phyloP scores from a whole-genome alignment of 768 basidiomycete genomes.

The Calocybe gangraenosa region DNA sequence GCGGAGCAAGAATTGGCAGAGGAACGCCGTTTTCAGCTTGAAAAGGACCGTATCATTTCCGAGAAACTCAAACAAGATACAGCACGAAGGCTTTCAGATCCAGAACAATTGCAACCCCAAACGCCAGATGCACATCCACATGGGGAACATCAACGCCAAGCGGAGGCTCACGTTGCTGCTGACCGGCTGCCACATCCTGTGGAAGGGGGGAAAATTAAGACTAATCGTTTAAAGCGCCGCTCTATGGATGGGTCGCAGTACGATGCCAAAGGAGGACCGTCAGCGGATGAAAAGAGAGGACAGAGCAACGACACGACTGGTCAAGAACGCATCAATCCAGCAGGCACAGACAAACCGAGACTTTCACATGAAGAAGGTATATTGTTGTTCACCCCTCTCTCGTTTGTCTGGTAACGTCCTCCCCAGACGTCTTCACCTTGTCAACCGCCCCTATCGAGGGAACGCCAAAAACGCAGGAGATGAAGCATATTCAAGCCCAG shows the following conservation, averaged over 20 bases:
- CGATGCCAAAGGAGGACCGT: constrained; percentile 8
- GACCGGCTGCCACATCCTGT: neutral
- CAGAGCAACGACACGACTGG: constrained; percentile 15
- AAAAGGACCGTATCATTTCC: constrained; percentile 20
- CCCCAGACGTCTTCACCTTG: constrained; percentile 58
- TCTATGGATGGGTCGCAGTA: constrained; percentile 1
- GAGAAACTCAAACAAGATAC: constrained; percentile 17
- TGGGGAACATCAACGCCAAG: constrained; percentile 15
- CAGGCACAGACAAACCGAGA: neutral
- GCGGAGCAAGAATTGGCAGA: constrained; percentile 27
- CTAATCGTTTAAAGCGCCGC: neutral
- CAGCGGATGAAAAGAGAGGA: constrained; percentile 10
- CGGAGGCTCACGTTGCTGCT: constrained; percentile 15
- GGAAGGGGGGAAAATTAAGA: constrained; percentile 19
- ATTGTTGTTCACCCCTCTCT: neutral
- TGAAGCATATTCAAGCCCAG: constrained; percentile 40
- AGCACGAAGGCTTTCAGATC: constrained; percentile 20
- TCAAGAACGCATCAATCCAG: constrained; percentile 1
- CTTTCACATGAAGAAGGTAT: constrained; percentile 9
- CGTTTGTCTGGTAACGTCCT: neutral
- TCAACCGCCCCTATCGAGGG: constrained; percentile 29
- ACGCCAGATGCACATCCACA: constrained; percentile 13
- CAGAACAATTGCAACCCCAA: constrained; percentile 16
- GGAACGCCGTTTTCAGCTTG: constrained; percentile 26
- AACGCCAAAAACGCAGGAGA: constrained; percentile 32